These are phyloP conservation scores for Trichoderma reesei DNA, from an alignment of 495 filamentous ascomycete species.

Conservation along the genomic window DNA sequence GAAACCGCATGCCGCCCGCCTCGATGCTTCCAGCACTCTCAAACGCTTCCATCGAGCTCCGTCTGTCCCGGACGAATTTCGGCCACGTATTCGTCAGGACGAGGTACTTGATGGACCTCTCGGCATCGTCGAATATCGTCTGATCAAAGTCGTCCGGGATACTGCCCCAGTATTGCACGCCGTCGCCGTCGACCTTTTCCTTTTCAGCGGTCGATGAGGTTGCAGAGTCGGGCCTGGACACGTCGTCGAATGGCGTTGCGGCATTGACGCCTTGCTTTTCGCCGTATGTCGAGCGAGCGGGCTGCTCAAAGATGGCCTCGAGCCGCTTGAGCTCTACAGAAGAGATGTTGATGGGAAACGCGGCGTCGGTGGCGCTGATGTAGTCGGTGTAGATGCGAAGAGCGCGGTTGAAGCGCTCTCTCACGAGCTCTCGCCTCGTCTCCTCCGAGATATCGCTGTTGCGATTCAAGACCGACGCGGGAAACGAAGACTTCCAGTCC, in stretches of 20 bases:
- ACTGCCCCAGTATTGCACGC: conserved; percentile 19
- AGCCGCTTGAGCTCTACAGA: conserved; percentile 20
- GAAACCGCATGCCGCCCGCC: background rate
- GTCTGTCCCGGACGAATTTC: conserved; percentile 42
- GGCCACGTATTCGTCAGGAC: conserved; percentile 65
- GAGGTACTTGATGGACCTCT: conserved; percentile 55
- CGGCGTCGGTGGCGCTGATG: conserved; percentile 43
- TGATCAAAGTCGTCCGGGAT: conserved; percentile 43
- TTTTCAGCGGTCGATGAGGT: conserved; percentile 9
- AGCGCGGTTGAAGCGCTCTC: conserved; percentile 40
- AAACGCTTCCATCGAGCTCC: conserved; percentile 13
- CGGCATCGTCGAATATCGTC: conserved; percentile 48
- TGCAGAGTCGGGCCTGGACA: conserved; percentile 13
- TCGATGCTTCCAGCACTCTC: conserved; percentile 8
- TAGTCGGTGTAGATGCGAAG: conserved; percentile 49
- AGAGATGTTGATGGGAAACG: conserved; percentile 54
- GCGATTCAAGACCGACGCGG: conserved; percentile 3
- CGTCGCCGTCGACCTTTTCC: background rate
- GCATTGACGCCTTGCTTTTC: conserved; percentile 9
- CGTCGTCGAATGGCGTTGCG: conserved; percentile 20
- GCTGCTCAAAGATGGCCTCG: conserved; percentile 23
- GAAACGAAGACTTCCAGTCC: conserved; percentile 39
- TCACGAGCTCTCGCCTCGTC: conserved; percentile 16
- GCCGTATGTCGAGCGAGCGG: conserved; percentile 17
- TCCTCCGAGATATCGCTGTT: background rate